These are phyloP conservation scores for Inga oerstediana DNA, from an alignment of 306 rosid genomes.

Conservation along the genomic window DNA sequence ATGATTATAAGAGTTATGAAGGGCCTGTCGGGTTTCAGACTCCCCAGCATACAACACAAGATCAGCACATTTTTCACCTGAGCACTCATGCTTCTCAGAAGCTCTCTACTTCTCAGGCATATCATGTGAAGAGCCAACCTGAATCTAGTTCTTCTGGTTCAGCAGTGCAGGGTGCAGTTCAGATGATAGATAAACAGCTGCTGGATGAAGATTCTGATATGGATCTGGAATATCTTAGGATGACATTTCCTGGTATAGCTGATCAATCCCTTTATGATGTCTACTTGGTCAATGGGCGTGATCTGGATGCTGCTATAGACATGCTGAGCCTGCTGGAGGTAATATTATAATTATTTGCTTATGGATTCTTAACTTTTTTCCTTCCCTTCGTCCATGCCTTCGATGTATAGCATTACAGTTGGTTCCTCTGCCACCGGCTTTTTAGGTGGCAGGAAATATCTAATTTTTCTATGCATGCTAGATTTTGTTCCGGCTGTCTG, in stretches of 20 bases:
- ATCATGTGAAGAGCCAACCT: constrained; percentile 42
- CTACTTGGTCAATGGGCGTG: constrained; percentile 60
- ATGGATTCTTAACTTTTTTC: neutral
- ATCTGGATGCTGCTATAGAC: constrained; percentile 69
- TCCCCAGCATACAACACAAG: constrained; percentile 40
- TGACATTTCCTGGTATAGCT: constrained; percentile 65
- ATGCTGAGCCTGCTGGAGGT: constrained; percentile 94
- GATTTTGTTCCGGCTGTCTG: neutral
- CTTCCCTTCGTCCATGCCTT: neutral
- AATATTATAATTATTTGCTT: constrained; percentile 3
- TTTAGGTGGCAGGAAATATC: neutral
- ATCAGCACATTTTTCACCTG: constrained; percentile 28
- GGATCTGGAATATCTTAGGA: constrained; percentile 73
- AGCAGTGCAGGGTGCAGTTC: constrained; percentile 40
- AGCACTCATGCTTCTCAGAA: constrained; percentile 30
- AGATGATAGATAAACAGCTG: constrained; percentile 42
- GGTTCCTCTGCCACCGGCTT: neutral
- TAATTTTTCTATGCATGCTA: neutral
- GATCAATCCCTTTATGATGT: constrained; percentile 70
- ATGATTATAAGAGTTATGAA: constrained; percentile 30
- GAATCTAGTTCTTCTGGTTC: constrained; percentile 47
- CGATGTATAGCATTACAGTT: neutral
- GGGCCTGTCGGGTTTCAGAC: constrained; percentile 46
- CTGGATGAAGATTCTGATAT: constrained; percentile 58
- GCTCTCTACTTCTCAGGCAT: constrained; percentile 26